phyloP scores from a whole-genome alignment of 257 asterid species.

The Nicotiana paniculata region DNA sequence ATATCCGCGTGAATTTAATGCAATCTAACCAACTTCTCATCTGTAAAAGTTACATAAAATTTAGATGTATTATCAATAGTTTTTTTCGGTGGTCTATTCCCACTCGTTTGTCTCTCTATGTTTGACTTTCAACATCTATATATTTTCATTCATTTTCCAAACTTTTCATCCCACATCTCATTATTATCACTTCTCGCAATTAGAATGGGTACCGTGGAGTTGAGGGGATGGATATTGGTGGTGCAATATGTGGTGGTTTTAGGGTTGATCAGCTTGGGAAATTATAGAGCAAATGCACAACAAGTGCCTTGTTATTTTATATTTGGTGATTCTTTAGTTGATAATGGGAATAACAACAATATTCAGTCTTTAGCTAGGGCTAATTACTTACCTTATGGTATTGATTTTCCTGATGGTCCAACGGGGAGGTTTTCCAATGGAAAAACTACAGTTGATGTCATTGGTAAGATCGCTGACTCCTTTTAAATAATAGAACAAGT shows the following conservation, averaged over 20 bases:
- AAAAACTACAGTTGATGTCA: constrained; percentile 18
- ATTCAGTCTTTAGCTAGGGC: constrained; percentile 19
- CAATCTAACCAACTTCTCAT: constrained; percentile 1
- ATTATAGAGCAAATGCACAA: background rate
- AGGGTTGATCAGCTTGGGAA: background rate
- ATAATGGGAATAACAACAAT: constrained; percentile 33
- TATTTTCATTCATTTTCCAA: background rate
- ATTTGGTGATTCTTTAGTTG: constrained; percentile 31
- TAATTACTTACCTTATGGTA: constrained; percentile 30
- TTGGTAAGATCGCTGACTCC: constrained; percentile 11
- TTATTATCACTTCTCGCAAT: background rate
- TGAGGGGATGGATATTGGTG: background rate
- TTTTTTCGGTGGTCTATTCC: background rate
- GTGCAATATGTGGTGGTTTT: background rate
- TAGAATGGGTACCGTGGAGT: background rate
- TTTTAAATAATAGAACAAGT: background rate
- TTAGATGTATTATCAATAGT: background rate
- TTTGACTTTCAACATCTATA: constrained; percentile 6
- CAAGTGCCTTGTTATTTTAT: constrained; percentile 27
- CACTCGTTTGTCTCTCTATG: background rate
- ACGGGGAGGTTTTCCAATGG: constrained; percentile 36
- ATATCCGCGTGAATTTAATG: constrained; percentile 17
- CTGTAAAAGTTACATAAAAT: background rate
- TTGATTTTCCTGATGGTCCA: constrained; percentile 28
- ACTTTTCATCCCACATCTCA: background rate